Percentiles rank a stretch among this genome's conserved stretches.
Evolutionary conservation across 2,329 filamentous ascomycete species (phyloP).

Genomic region (Diplodia mutila): DNA sequence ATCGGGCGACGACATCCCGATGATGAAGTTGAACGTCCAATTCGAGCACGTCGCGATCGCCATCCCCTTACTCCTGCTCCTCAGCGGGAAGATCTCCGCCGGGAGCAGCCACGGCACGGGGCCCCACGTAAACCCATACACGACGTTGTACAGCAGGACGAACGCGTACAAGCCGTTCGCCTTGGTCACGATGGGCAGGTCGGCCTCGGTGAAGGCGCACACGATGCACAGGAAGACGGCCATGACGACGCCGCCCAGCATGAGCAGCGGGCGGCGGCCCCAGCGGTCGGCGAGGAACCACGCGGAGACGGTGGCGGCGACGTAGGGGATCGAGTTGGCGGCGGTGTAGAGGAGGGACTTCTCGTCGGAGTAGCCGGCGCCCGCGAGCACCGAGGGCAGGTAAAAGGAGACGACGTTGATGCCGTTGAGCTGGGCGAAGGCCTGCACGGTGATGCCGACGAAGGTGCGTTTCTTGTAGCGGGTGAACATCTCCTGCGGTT

Average conservation of each 20-base stretch:
- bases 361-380: constrained; percentile 44
- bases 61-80: constrained; percentile 44
- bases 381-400: constrained; percentile 34
- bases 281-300: constrained; percentile 48
- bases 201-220: constrained; percentile 45
- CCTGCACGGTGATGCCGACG: constrained; percentile 69
- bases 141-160: constrained; percentile 47
- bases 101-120: constrained; percentile 38
- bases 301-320: constrained; percentile 44
- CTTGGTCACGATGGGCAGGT: constrained; percentile 50
- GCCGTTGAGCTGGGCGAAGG: constrained; percentile 73
- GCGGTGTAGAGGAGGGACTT: constrained; percentile 49
- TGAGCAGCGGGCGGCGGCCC: constrained; percentile 46
- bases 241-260: constrained; percentile 40
- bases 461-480: constrained; percentile 59
- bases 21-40: constrained; percentile 38
- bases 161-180: constrained; percentile 56
- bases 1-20: constrained; percentile 57
- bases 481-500: constrained; percentile 47
- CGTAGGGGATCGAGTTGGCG: constrained; percentile 47
- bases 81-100: constrained; percentile 39
- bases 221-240: constrained; percentile 42
- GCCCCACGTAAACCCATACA: constrained; percentile 44
- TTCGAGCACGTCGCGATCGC: constrained; percentile 41
- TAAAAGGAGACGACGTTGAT: constrained; percentile 52